Conservation (phyloP, 148 eudicot species). For the Arctostaphylos glauca region DNA sequence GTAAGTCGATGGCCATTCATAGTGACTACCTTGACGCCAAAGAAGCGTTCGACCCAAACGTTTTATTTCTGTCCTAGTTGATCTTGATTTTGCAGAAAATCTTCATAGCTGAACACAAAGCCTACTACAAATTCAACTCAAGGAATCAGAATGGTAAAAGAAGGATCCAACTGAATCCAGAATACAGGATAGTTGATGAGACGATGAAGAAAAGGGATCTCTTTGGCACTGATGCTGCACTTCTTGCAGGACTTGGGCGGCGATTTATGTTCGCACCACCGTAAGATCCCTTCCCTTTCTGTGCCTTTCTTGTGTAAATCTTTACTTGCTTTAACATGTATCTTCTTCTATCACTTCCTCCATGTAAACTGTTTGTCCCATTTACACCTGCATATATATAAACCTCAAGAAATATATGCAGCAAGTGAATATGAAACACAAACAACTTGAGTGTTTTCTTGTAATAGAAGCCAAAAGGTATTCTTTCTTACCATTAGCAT, state of each 20-base stretch:
- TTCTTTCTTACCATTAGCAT: conserved; percentile 13
- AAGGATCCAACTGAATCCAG: conserved; percentile 1
- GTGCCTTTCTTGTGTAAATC: background rate
- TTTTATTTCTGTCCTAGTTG: too few species aligned
- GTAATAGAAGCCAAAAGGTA: too few species aligned
- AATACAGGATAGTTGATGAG: background rate
- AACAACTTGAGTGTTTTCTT: background rate
- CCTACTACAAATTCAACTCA: background rate
- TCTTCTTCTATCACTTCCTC: background rate
- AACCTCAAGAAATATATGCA: background rate
- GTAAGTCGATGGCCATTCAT: too few species aligned
- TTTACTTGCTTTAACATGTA: background rate
- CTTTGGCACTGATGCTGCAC: conserved; percentile 4
- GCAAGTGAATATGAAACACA: background rate
- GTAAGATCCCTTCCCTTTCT: conserved; percentile 15
- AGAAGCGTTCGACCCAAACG: too few species aligned
- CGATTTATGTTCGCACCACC: conserved; percentile 29
- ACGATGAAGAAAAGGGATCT: background rate
- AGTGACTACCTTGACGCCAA: too few species aligned
- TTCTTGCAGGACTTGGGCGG: background rate
- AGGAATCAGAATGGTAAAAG: background rate
- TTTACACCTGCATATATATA: conserved; percentile 10
- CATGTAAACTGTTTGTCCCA: background rate
- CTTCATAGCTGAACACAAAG: background rate
- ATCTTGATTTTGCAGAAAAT: background rate